phyloP scores from a whole-genome alignment of 169 alveolate genomes.

The Plasmodium relictum region DNA sequence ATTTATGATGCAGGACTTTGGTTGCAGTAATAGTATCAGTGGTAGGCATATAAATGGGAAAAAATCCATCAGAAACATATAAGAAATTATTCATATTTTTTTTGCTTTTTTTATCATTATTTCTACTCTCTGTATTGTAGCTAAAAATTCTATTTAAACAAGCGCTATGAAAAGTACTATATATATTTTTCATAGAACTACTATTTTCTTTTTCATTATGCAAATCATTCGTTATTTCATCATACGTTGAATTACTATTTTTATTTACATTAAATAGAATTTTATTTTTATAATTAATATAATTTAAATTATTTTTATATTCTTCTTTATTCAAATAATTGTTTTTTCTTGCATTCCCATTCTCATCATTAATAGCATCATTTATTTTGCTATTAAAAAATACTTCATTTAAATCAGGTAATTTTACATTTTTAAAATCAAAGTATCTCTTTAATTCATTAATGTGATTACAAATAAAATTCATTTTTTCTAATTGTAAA shows the following conservation, averaged over 20 bases:
- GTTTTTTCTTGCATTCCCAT: background rate
- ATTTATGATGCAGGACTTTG: conserved; percentile 72
- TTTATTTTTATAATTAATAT: background rate
- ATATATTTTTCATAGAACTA: background rate
- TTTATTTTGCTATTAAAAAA: conserved; percentile 24
- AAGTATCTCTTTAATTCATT: conserved; percentile 45
- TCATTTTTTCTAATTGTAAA: conserved; percentile 74
- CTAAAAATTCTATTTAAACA: background rate
- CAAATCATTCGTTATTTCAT: background rate
- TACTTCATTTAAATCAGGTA: conserved; percentile 42
- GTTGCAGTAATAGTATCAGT: conserved; percentile 68
- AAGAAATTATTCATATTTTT: conserved; percentile 32
- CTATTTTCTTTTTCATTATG: background rate
- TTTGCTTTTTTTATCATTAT: background rate
- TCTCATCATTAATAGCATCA: conserved; percentile 15
- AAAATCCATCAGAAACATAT: conserved; percentile 61
- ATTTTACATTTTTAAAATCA: conserved; percentile 42
- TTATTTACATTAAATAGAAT: background rate
- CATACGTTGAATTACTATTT: background rate
- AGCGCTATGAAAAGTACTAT: background rate
- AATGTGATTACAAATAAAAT: conserved; percentile 52
- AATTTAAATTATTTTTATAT: background rate
- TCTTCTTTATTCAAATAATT: background rate
- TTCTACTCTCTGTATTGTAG: background rate
- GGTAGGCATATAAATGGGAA: conserved; percentile 55